Evolutionary conservation across 176 grass and related monocot species (phyloP), one percentile per base, ranked within the genome.

Genomic region (Triticum monococcum): DNA sequence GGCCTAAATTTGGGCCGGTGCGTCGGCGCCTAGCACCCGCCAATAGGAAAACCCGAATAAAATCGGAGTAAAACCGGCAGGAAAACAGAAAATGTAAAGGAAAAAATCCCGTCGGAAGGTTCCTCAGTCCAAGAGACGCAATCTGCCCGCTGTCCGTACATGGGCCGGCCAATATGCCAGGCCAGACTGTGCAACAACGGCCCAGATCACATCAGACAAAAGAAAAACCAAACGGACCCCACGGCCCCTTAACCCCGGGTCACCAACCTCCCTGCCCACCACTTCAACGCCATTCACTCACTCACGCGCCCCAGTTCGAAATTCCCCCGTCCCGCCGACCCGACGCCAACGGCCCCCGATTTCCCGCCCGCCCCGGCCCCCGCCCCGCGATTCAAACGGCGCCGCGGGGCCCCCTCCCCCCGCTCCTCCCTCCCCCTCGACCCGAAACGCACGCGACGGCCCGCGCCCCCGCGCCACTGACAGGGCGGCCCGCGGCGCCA

Each of bases 311-410:
- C 26, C 4, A 2, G 12, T 86, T 90, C 78, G 17, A 25, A 75
- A 64, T 77, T 89, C 13, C 77, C 32, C 18, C 67, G 62, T 20
- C 35, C 50, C 7, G 74, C 76, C 54, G 28, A 20, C 66, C 37
- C 12, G 22, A 32, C 59, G 40, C 28, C 68, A 78, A 61, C 80
- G 72, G 8, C 20, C 17, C 4, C 11, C 28, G 31, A 52, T 76
- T 79, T 80, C 68, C 80, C 80, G 43, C 80, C 79, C 82, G 81
- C 83, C 83, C 70, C 28, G 45, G 46, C 75, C 72, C 70, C 37
- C 61, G 62, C 75, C 72, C 48, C 54, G 48, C 69, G 61, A 87
- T 80, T 91, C 89, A 88, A 90, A 91, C 76, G 57, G 24, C 79
- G 40, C 73, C 33, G 30, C 9, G 22, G 71, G 83, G 14, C 63